These are phyloP conservation scores for Cercospora canescens DNA, from an alignment of 2,329 filamentous ascomycete genomes.

Conservation along the genomic window DNA sequence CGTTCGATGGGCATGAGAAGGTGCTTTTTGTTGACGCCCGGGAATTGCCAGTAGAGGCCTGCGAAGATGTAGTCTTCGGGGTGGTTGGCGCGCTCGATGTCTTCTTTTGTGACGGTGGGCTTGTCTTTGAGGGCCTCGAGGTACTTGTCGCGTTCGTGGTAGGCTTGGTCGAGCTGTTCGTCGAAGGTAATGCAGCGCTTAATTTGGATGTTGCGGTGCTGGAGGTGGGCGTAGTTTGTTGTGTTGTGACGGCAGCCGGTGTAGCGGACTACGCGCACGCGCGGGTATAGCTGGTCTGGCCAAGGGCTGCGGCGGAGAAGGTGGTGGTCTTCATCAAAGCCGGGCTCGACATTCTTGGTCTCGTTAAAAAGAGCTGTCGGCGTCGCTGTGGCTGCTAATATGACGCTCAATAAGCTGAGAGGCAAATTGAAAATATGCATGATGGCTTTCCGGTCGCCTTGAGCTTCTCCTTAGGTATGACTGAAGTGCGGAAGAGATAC, in stretches of 20 bases:
- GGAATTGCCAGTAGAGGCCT: constrained; percentile 3
- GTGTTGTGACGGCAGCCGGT: constrained; percentile 1
- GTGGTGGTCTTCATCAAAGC: background rate
- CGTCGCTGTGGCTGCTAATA: background rate
- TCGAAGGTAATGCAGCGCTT: background rate
- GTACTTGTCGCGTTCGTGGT: background rate
- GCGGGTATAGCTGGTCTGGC: constrained; percentile 1
- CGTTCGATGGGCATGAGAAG: background rate
- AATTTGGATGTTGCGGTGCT: background rate
- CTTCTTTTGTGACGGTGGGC: constrained; percentile 1
- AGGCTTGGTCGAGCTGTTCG: background rate
- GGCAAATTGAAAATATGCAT: background rate
- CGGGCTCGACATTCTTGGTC: background rate
- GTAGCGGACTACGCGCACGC: constrained; percentile 1
- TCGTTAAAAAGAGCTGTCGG: background rate
- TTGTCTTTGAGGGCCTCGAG: background rate
- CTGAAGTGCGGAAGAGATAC: background rate
- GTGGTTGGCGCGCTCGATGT: constrained; percentile 9
- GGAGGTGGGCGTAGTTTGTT: background rate
- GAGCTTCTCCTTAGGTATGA: no score
- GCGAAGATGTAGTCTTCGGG: constrained; percentile 14
- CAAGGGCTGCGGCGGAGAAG: background rate
- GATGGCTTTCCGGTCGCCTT: background rate
- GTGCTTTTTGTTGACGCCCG: background rate
- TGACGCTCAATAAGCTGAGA: background rate